Evolutionary conservation across 2,329 filamentous ascomycete species (phyloP).

Genomic region (Exophiala viscosa): DNA sequence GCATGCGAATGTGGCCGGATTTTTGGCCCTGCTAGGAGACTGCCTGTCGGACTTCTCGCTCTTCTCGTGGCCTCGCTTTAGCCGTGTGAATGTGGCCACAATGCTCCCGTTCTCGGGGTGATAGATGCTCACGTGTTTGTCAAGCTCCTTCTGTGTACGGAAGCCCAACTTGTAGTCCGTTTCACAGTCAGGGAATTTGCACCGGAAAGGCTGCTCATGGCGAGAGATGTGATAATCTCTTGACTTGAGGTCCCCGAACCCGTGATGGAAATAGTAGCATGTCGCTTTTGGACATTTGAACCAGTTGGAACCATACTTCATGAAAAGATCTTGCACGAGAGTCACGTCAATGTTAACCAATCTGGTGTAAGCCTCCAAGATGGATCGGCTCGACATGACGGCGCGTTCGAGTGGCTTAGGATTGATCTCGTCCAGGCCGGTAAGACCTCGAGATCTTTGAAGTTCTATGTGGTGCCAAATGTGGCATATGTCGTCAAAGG

Average conservation of each 20-base stretch:
- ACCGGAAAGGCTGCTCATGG: conserved; percentile 31
- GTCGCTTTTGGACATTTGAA: conserved; percentile 44
- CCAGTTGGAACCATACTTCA: conserved; percentile 36
- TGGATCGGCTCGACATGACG: too few relatives aligned
- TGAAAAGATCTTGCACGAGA: too few relatives aligned
- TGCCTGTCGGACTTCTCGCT: too few relatives aligned
- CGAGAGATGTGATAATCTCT: conserved; percentile 38
- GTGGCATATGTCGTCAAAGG: too few relatives aligned
- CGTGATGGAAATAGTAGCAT: conserved; percentile 44
- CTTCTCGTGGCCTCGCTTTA: neutral
- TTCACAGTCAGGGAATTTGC: too few relatives aligned
- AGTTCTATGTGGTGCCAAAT: too few relatives aligned
- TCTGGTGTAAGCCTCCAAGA: too few relatives aligned
- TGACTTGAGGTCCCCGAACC: conserved; percentile 34
- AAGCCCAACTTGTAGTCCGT: conserved; percentile 31
- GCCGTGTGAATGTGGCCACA: conserved; percentile 22
- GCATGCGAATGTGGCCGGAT: too few relatives aligned
- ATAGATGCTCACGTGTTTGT: conserved; percentile 33
- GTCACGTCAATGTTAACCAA: too few relatives aligned
- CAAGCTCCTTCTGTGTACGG: conserved; percentile 38
- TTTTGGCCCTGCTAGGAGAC: conserved; percentile 25
- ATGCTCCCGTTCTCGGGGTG: conserved; percentile 29
- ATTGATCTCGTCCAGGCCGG: too few relatives aligned
- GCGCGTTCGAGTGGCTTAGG: too few relatives aligned
- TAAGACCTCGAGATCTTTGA: too few relatives aligned